Percentiles rank a stretch among this genome's conserved stretches.
These are phyloP conservation scores for Scedosporium minutisporum DNA, from an alignment of 2,329 filamentous ascomycete genomes.

Conservation along the genomic window DNA sequence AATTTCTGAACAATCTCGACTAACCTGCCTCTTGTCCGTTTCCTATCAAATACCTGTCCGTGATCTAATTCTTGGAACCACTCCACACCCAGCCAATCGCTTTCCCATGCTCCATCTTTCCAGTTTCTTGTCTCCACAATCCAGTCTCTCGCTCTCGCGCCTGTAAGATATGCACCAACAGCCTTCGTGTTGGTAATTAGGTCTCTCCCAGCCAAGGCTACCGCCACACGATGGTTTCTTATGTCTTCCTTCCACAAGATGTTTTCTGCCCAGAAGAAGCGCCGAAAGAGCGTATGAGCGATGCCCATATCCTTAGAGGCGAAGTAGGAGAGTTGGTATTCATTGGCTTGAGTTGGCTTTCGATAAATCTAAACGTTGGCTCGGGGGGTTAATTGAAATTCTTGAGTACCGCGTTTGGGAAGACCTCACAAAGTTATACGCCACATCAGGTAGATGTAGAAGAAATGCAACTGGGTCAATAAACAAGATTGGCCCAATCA, in stretches of 20 bases:
- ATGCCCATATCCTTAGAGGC: conserved; percentile 49
- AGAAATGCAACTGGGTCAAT: conserved; percentile 52
- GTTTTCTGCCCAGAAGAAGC: conserved; percentile 54
- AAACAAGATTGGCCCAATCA: conserved; percentile 40
- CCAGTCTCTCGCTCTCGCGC: conserved; percentile 16
- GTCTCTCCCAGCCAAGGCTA: conserved; percentile 40
- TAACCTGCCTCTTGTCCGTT: conserved; percentile 19
- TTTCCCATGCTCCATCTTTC: conserved; percentile 20
- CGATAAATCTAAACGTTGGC: conserved; percentile 22
- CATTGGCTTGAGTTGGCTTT: conserved; percentile 37
- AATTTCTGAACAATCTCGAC: conserved; percentile 18
- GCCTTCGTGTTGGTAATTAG: conserved; percentile 43
- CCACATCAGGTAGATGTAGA: conserved; percentile 51
- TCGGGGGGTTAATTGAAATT: conserved; percentile 7
- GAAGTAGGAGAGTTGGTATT: conserved; percentile 52
- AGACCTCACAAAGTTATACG: conserved; percentile 45
- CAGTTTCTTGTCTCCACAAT: conserved; percentile 9
- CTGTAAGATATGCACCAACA: conserved; percentile 40
- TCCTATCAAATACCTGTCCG: conserved; percentile 40
- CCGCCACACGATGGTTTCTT: conserved; percentile 29
- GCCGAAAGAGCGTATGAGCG: conserved; percentile 44
- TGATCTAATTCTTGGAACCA: conserved; percentile 47
- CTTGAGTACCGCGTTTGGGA: background rate
- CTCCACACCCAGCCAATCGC: conserved; percentile 36
- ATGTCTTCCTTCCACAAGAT: conserved; percentile 51